These are phyloP conservation scores for Smallanthus sonchifolius DNA, from an alignment of 129 eudicot species.

Conservation along the genomic window DNA sequence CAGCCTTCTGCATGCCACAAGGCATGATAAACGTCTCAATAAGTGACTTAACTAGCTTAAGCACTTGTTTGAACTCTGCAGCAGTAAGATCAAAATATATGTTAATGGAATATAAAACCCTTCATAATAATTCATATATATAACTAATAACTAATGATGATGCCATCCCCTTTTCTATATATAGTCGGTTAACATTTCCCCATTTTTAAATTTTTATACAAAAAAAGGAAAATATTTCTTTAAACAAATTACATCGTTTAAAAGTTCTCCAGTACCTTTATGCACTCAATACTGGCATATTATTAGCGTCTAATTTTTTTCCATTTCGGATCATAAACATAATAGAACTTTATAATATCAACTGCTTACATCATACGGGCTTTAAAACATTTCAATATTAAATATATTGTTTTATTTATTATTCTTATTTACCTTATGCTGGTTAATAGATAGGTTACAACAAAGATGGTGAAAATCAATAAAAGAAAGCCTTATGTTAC, in stretches of 20 bases:
- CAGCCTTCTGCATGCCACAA: conserved; percentile 17
- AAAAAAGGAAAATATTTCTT: neutral
- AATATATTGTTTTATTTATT: neutral
- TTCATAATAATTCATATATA: neutral
- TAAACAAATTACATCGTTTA: neutral
- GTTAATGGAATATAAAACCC: neutral
- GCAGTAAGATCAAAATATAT: neutral
- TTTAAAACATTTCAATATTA: neutral
- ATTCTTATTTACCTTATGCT: neutral
- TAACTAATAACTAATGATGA: neutral
- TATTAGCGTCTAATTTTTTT: neutral
- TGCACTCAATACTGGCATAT: neutral
- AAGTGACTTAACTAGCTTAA: conserved; percentile 47
- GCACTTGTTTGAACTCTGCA: conserved; percentile 55
- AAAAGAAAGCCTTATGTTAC: conserved; percentile 32
- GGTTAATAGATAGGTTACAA: neutral
- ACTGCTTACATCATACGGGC: neutral
- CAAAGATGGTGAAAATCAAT: neutral
- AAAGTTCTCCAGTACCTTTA: neutral
- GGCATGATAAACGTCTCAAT: conserved; percentile 42
- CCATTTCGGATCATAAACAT: neutral
- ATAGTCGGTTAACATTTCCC: neutral
- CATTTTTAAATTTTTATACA: neutral
- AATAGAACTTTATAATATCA: too few relatives aligned
- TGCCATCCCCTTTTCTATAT: neutral